These are phyloP conservation scores for Pouteria campechiana DNA, from an alignment of 179 eudicot species.

Conservation along the genomic window DNA sequence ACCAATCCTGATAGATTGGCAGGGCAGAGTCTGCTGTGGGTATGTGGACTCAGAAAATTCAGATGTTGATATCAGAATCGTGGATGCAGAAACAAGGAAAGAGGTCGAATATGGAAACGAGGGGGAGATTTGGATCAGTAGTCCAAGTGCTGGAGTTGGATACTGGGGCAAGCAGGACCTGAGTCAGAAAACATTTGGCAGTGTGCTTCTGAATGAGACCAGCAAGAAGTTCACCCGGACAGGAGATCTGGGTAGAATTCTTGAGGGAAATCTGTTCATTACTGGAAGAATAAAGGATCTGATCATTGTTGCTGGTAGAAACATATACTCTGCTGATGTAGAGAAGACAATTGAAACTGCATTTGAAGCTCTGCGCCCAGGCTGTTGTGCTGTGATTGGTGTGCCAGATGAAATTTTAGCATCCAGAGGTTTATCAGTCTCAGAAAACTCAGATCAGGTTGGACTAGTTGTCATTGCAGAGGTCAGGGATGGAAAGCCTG, in stretches of 20 bases:
- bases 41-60: slow-evolving; percentile 16
- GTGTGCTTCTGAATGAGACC: slow-evolving; percentile 8
- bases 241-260: slow-evolving; percentile 39
- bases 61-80: slow-evolving; percentile 35
- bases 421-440: slow-evolving; percentile 28
- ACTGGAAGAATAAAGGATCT: slow-evolving; percentile 57
- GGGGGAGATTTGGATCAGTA: slow-evolving; percentile 54
- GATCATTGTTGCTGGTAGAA: slow-evolving; percentile 43
- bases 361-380: slow-evolving; percentile 35
- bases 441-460: slow-evolving; percentile 37
- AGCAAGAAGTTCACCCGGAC: slow-evolving; percentile 30
- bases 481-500: slow-evolving; percentile 37
- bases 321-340: slow-evolving; percentile 40
- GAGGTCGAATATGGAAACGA: slow-evolving; percentile 31
- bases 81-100: slow-evolving; percentile 33
- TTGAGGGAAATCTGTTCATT: slow-evolving; percentile 35
- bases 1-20: slow-evolving; percentile 45
- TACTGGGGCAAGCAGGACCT: slow-evolving; percentile 39
- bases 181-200: slow-evolving; percentile 33
- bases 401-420: slow-evolving; percentile 40
- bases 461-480: slow-evolving; percentile 50
- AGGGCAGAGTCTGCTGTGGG: slow-evolving; percentile 51
- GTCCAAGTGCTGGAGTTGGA: slow-evolving; percentile 47
- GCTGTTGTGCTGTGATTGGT: slow-evolving; percentile 53
- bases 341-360: slow-evolving; percentile 49